Base-by-base conservation (phyloP, 345 rosid genomes). In the Linum lewisii region DNA sequence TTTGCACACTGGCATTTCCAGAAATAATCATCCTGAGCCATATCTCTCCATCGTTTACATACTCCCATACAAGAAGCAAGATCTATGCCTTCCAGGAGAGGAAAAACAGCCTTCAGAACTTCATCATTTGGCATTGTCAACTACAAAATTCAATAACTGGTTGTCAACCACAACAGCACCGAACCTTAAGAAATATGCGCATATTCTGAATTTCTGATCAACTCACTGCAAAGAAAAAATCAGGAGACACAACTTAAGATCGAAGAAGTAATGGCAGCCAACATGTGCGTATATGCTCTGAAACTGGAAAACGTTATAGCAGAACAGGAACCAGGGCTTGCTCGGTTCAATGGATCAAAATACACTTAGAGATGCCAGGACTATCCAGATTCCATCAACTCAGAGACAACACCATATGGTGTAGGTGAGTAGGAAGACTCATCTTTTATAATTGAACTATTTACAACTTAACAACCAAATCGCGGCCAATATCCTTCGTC, bases 1-100 rank as follows among this genome's bases (percentile, higher is more conserved):
- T 77, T 85, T 19, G 85, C 83, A 66, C 99, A 89, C 16, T 77
- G 63, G 24, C 88, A 82, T 78, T 85, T 93, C 99, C 99, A 93
- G n/a, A 86, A 75, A 73, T 82, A 93, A 71, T 93, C 99, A 32
- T 93, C 99, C 47, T 49, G 73, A 1, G 94, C 91, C 53, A 81
- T 32, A 44, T 71, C 78, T 80, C 85, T 87, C 99, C 99, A 93
- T 24, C 80, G 85, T 77, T 72, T 93, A 65, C 81, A 76, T 16
- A 93, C 99, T 2, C 54, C 71, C 94, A 87, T 82, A 64, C 97
- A 93, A 45, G 88, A 72, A 0, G 88, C 88, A 8, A 85, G 95
- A 77, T 89, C 92, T 51, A 57, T 51, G 0, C 87, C 95, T 52
- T 93, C 87, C 29, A 89, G 73, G 14, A 87, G 74, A 63, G 95